Base-by-base conservation (phyloP, 345 rosid genomes). In the Salix brachista region DNA sequence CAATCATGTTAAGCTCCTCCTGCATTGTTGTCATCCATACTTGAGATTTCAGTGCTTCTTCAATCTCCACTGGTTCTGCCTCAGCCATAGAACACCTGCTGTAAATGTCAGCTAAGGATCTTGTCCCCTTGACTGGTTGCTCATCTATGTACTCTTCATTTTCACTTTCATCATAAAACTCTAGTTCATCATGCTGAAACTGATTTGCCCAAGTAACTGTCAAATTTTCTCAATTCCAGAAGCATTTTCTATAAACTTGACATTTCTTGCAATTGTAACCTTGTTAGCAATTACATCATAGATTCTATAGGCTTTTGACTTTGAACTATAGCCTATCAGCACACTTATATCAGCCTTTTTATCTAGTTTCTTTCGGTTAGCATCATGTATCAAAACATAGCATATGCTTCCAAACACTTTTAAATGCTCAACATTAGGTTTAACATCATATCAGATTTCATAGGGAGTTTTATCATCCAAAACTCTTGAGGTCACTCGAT, bases 131-230 rank as follows among this genome's bases (percentile, higher is more conserved):
- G 7, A 34, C 0, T 32, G 28, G 48, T 36, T 16, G 10, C 1
- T 30, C n/a, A 28, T 5, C 1, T 0, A 36, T 0, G 1, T 8
- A 1, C 0, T 32, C 18, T 14, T 7, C 5, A 65, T 5, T 0
- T 0, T 1, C 32, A 2, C 2, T 1, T 30, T 30, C 1, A 26
- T 26, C 28, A 26, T 26, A 26, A 30, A 1, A 30, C 3, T 30
- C 17, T 1, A 17, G 10, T 2, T 26, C 4, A 16, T 5, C 0
- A 1, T 16, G 1, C 0, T 28, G 32, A 1, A 1, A 3, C 0
- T 14, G 23, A 13, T 32, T 5, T 65, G 1, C 0, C 8, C 2
- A 1, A 0, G 6, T 1, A 16, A 12, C 0, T 11, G 2, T 1
- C 5, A 9, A 0, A 18, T 0, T 1, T 6, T 50, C n/a, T 9